Conservation (phyloP, 345 rosid species). For the Turnera subulata region DNA sequence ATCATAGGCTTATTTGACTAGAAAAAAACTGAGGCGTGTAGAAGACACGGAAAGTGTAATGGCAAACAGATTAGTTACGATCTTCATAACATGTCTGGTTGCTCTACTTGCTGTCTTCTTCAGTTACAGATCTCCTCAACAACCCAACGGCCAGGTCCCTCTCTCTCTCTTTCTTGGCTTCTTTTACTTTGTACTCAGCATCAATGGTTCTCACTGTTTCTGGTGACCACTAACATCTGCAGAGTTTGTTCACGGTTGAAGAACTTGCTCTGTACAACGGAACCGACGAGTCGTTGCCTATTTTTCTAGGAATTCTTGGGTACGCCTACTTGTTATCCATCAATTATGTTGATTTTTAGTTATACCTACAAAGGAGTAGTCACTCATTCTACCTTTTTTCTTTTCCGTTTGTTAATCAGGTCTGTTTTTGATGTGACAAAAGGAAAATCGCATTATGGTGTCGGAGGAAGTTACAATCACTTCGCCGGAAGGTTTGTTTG, state of each 20-base stretch:
- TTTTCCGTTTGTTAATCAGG: constrained; percentile 31
- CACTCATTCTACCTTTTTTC: neutral
- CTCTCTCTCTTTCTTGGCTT: constrained; percentile 1
- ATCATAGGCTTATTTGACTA: too few species aligned
- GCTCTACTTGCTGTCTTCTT: constrained; percentile 41
- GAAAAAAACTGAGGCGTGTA: too few species aligned
- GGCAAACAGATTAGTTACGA: too few species aligned
- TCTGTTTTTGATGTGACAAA: constrained; percentile 91
- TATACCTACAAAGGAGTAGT: neutral
- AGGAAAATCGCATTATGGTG: constrained; percentile 91
- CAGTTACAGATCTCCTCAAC: constrained; percentile 28
- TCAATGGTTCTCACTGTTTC: neutral
- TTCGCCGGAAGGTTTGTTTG: constrained; percentile 80
- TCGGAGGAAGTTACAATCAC: constrained; percentile 87
- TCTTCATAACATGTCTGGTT: constrained; percentile 39
- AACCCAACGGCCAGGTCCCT: constrained; percentile 29
- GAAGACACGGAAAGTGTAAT: too few species aligned
- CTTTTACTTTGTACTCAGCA: neutral
- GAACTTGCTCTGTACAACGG: constrained; percentile 75
- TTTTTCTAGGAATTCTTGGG: constrained; percentile 89
- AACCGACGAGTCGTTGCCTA: constrained; percentile 64
- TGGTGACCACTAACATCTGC: neutral
- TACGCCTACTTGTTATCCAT: constrained; percentile 21
- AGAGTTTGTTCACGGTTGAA: constrained; percentile 67
- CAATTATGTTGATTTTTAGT: too few species aligned